Evolutionary conservation across 106 monocot genomes (phyloP).

Genomic region (Dendrobium huoshanense): DNA sequence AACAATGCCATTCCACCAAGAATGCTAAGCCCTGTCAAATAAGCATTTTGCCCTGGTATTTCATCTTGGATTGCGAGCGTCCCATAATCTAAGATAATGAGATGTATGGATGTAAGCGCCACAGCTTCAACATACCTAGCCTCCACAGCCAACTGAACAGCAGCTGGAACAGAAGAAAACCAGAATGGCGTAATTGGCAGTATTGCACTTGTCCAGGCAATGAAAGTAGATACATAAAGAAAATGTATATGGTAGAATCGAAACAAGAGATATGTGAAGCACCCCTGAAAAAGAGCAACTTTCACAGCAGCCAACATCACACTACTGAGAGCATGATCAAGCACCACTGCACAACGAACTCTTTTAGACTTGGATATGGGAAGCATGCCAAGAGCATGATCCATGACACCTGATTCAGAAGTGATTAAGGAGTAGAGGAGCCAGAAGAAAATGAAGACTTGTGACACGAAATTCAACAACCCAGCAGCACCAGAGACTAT

Average conservation of each 20-base stretch:
- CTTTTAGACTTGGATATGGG: conserved; percentile 26
- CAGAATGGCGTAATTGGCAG: conserved; percentile 30
- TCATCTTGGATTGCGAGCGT: conserved; percentile 31
- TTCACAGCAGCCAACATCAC: conserved; percentile 37
- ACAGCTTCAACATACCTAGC: conserved; percentile 32
- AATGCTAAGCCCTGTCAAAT: conserved; percentile 48
- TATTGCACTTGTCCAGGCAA: conserved; percentile 29
- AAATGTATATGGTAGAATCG: conserved; percentile 41
- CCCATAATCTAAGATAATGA: conserved; percentile 34
- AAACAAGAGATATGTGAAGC: conserved; percentile 42
- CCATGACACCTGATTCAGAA: conserved; percentile 38
- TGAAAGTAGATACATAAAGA: conserved; percentile 36
- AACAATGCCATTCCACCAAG: conserved; percentile 51
- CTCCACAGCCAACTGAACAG: conserved; percentile 33
- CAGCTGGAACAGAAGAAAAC: conserved; percentile 42
- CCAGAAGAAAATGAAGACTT: conserved; percentile 40
- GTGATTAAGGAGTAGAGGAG: conserved; percentile 46
- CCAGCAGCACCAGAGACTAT: conserved; percentile 42
- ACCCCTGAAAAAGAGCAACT: conserved; percentile 44
- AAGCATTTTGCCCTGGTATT: conserved; percentile 36
- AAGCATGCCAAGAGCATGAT: conserved; percentile 35
- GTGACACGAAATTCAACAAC: conserved; percentile 35
- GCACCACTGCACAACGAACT: conserved; percentile 30
- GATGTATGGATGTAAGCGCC: conserved; percentile 22
- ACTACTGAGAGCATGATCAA: conserved; percentile 36